Evolutionary conservation across 1,284 basidiomycete species (phyloP).

Genomic region (Trichosporon asahii): DNA sequence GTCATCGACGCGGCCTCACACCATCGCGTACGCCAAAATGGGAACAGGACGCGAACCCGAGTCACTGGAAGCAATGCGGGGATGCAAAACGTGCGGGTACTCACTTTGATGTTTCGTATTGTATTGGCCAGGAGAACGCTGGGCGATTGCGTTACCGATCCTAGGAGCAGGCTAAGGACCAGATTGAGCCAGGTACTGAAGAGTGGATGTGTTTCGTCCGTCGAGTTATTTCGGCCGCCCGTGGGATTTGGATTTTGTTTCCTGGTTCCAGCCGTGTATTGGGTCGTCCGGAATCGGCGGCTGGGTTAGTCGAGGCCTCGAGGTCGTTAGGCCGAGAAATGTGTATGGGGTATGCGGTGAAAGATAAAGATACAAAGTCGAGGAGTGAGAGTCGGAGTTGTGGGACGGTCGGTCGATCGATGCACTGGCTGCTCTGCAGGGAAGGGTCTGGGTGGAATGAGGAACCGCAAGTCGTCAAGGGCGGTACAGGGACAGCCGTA

Average conservation of each 20-base stretch:
- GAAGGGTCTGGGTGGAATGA: not conserved
- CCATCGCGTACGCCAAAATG: not conserved
- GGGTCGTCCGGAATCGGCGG: not conserved
- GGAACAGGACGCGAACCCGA: not conserved
- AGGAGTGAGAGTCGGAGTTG: not conserved
- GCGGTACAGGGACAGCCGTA: not conserved
- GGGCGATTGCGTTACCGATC: slow-evolving; percentile 6
- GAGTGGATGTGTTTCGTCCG: not conserved
- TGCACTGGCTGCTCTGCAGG: not conserved
- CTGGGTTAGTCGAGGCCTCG: not conserved
- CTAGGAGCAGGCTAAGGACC: not conserved
- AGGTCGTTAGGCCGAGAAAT: not conserved
- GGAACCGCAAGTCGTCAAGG: slow-evolving; percentile 1
- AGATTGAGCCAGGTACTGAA: not conserved
- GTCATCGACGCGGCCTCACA: not conserved
- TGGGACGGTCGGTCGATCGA: not conserved
- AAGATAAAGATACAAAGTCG: not conserved
- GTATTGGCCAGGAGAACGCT: slow-evolving; percentile 9
- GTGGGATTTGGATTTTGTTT: not conserved
- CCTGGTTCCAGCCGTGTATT: not conserved
- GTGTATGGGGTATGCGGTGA: not conserved
- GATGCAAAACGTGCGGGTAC: slow-evolving; percentile 6
- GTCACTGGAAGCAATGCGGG: not conserved
- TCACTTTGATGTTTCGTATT: slow-evolving; percentile 7
- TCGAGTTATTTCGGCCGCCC: slow-evolving; percentile 3